Percentiles rank a stretch among this genome's conserved stretches.
These are phyloP conservation scores for Penicillium thymicola DNA, from an alignment of 2,329 filamentous ascomycete genomes.

Conservation along the genomic window DNA sequence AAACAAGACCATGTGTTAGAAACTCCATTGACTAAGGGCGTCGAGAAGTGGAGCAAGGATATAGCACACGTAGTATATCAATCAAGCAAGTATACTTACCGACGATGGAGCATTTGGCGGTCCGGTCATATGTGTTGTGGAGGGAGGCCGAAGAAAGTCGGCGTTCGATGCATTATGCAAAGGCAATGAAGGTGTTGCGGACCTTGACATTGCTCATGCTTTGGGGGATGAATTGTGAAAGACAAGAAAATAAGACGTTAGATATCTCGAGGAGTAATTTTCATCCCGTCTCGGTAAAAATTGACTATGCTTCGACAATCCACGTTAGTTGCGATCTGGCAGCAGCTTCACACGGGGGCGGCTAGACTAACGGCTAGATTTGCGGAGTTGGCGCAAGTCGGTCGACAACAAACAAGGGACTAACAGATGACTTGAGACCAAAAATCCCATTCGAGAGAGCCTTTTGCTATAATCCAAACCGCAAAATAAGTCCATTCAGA, in stretches of 20 bases:
- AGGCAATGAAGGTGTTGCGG: conserved; percentile 57
- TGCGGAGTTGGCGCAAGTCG: conserved; percentile 7
- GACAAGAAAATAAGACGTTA: conserved; percentile 11
- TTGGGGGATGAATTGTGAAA: conserved; percentile 14
- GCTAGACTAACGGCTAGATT: conserved; percentile 10
- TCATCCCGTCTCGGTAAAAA: conserved; percentile 27
- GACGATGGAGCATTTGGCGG: conserved; percentile 31
- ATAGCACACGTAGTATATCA: not conserved
- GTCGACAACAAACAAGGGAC: not conserved
- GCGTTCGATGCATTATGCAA: conserved; percentile 50
- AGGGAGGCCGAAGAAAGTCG: conserved; percentile 28
- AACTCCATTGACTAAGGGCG: not conserved
- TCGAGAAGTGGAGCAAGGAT: not conserved
- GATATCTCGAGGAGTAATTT: conserved; percentile 18
- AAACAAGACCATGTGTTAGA: conserved; percentile 15
- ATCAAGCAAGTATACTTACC: conserved; percentile 26
- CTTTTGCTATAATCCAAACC: not conserved
- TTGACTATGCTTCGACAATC: conserved; percentile 15
- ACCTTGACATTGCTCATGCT: conserved; percentile 61
- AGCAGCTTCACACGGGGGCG: conserved; percentile 20
- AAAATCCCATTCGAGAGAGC: not conserved
- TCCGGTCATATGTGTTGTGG: conserved; percentile 28
- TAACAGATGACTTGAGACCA: not conserved
- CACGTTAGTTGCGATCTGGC: conserved; percentile 33
- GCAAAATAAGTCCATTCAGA: conserved; percentile 2